Percentiles rank a stretch among this genome's conserved stretches.
Conservation (phyloP, 2,329 filamentous ascomycete species). For the Claviceps purpurea region DNA sequence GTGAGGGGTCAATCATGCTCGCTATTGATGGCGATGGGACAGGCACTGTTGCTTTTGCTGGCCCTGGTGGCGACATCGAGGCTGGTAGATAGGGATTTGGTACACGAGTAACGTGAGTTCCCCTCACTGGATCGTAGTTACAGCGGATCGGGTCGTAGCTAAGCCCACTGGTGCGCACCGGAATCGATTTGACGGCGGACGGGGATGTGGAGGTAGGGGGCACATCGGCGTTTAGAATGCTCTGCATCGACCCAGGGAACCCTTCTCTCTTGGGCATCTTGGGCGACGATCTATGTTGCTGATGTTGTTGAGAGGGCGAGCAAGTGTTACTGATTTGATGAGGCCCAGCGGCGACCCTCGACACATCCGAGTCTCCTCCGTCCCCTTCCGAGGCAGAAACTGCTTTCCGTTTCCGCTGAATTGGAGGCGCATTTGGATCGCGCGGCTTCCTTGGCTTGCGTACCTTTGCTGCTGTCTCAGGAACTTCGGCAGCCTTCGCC, state of each 20-base stretch:
- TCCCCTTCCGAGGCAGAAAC: conserved; percentile 26
- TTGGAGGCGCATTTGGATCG: conserved; percentile 43
- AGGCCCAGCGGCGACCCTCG: conserved; percentile 13
- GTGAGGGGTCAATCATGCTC: conserved; percentile 59
- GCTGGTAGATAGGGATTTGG: conserved; percentile 32
- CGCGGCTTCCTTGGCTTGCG: conserved; percentile 43
- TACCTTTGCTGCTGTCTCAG: conserved; percentile 32
- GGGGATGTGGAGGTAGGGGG: conserved; percentile 27
- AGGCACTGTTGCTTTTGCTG: conserved; percentile 16
- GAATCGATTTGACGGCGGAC: conserved; percentile 25
- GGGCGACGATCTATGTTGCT: conserved; percentile 19
- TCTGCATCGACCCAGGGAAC: conserved; percentile 39
- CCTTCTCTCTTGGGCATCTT: conserved; percentile 39
- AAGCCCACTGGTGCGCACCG: conserved; percentile 56
- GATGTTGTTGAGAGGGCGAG: conserved; percentile 12
- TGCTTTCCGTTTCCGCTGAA: conserved; percentile 42
- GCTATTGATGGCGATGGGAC: conserved; percentile 70
- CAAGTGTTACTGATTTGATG: conserved; percentile 10
- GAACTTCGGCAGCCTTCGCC: conserved; percentile 23
- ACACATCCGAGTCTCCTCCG: conserved; percentile 15
- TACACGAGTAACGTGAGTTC: conserved; percentile 44
- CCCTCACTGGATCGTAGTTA: conserved; percentile 51
- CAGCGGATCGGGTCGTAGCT: conserved; percentile 85
- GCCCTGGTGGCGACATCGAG: conserved; percentile 35
- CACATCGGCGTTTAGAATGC: conserved; percentile 39